Evolutionary conservation across 2,329 filamentous ascomycete species (phyloP).

Genomic region (Phyllachora maydis): DNA sequence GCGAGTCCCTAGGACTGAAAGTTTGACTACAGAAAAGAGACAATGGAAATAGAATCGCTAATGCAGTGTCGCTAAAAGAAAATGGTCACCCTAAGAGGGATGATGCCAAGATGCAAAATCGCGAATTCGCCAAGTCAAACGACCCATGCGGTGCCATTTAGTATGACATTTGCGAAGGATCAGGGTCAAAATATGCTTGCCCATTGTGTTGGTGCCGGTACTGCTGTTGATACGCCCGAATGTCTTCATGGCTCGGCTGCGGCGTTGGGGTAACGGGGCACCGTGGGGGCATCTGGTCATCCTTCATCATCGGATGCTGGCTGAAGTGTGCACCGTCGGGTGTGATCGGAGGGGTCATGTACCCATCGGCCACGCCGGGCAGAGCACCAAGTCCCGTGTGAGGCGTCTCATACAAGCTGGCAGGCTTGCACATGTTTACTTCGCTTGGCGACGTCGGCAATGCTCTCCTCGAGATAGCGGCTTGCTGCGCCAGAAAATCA

Average conservation of each 20-base stretch:
- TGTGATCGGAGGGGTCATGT: slow-evolving; percentile 71
- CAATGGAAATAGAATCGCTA: too few relatives aligned
- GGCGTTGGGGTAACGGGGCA: slow-evolving; percentile 45
- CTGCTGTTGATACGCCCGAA: too few relatives aligned
- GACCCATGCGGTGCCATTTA: too few relatives aligned
- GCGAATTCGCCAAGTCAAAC: too few relatives aligned
- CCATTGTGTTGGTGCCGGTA: slow-evolving; percentile 20
- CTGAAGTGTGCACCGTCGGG: slow-evolving; percentile 45
- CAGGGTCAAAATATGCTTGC: slow-evolving; percentile 21
- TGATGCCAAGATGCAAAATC: too few relatives aligned
- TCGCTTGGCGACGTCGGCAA: slow-evolving; percentile 39
- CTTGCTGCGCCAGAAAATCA: slow-evolving; percentile 38
- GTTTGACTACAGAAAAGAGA: too few relatives aligned
- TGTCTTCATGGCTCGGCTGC: slow-evolving; percentile 15
- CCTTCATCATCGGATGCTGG: slow-evolving; percentile 21
- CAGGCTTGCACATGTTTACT: slow-evolving; percentile 23
- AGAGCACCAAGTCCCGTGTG: slow-evolving; percentile 49
- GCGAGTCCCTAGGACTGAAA: too few relatives aligned
- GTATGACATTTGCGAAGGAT: slow-evolving; percentile 7
- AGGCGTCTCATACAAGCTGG: slow-evolving; percentile 54
- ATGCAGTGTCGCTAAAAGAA: too few relatives aligned
- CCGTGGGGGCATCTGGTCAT: slow-evolving; percentile 27
- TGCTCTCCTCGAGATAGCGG: slow-evolving; percentile 27
- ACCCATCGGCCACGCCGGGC: slow-evolving; percentile 47
- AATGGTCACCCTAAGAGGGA: too few relatives aligned